These are phyloP conservation scores for Auriculariales sp. DNA, from an alignment of 768 basidiomycete genomes.

Conservation along the genomic window DNA sequence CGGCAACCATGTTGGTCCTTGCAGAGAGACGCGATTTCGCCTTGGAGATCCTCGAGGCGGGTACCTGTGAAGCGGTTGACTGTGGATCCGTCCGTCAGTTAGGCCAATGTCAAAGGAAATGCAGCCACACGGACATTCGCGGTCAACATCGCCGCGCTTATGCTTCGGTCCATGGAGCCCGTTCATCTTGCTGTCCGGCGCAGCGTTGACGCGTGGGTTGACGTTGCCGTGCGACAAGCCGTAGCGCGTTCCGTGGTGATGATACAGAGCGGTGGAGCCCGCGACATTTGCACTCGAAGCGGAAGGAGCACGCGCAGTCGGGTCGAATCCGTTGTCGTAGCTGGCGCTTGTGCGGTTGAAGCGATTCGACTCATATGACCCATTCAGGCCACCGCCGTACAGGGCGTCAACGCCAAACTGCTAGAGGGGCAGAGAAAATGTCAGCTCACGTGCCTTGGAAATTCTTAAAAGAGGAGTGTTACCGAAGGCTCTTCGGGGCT, in stretches of 20 bases:
- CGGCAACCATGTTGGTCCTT: constrained; percentile 99
- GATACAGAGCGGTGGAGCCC: constrained; percentile 66
- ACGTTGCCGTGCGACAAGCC: constrained; percentile 50
- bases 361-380: constrained; percentile 26
- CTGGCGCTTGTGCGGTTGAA: constrained; percentile 11
- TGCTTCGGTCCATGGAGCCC: constrained; percentile 87
- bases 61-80: constrained; percentile 97
- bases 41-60: constrained; percentile 85
- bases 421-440: constrained; percentile 13
- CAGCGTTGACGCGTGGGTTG: constrained; percentile 22
- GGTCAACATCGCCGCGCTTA: constrained; percentile 85
- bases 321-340: constrained; percentile 47
- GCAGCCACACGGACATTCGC: constrained; percentile 43
- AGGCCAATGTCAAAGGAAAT: background rate
- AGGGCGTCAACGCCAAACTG: constrained; percentile 46
- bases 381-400: constrained; percentile 27
- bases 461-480: no score
- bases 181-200: constrained; percentile 69
- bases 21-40: constrained; percentile 87
- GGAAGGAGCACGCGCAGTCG: constrained; percentile 24
- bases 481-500: no score
- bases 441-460: constrained; percentile 1
- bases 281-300: constrained; percentile 14
- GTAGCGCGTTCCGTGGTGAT: constrained; percentile 65
- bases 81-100: constrained; percentile 14